Conservation (phyloP, 2,329 filamentous ascomycete species). For the Scedosporium apiospermum region DNA sequence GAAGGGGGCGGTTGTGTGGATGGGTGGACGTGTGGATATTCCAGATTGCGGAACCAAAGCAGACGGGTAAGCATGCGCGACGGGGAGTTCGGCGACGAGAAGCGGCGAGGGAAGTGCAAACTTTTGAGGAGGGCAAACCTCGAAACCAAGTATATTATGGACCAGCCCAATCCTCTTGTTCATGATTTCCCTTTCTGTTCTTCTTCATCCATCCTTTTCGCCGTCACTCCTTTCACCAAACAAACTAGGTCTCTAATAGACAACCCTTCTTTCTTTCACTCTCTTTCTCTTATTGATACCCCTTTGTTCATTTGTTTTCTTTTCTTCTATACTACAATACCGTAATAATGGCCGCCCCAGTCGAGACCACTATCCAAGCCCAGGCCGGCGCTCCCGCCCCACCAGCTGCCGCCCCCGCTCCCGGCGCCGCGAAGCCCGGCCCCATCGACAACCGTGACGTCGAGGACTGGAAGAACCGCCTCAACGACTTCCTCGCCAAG, state of each 20-base stretch:
- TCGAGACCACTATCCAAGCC: neutral
- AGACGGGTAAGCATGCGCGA: neutral
- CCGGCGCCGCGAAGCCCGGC: neutral
- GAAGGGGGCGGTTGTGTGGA: neutral
- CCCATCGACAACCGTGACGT: constrained; percentile 24
- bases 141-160: neutral
- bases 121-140: neutral
- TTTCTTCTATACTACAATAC: neutral
- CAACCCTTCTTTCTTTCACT: neutral
- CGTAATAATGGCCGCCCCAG: neutral
- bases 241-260: neutral
- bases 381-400: neutral
- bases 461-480: constrained; percentile 31
- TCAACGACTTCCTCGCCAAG: constrained; percentile 32
- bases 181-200: neutral
- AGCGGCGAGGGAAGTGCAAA: neutral
- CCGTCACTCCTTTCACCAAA: neutral
- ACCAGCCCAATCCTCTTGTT: neutral
- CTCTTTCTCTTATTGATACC: constrained; percentile 1
- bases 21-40: neutral
- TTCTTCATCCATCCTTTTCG: neutral
- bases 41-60: neutral
- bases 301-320: neutral
- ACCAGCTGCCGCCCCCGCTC: neutral
- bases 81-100: neutral